Base-by-base conservation (phyloP, 1,139 yeast genomes). In the Hanseniaspora gamundiae region DNA sequence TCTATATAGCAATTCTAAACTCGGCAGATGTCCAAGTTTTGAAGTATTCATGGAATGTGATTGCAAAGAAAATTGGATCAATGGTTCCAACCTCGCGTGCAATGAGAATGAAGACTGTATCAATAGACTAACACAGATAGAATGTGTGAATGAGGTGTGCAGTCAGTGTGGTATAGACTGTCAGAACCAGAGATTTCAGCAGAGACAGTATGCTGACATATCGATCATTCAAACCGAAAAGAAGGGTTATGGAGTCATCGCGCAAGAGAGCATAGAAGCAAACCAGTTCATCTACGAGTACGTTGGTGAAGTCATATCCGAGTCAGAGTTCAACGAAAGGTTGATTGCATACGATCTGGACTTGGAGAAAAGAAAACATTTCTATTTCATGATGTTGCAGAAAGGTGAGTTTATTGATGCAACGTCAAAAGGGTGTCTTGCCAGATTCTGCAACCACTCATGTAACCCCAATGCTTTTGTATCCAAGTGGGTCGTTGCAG, bases 401-500 rank as follows among this genome's bases (percentile, higher is more conserved):
- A 83, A 80, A 56, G 88, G 87, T 49, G 91, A 91, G 56, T 91
- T 86, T 58, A 85, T 91, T 47, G 98, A 91, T 63, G 98, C 98
- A 41, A 88, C 97, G 1, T 69, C 73, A 42, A 82, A 76, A 62
- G 98, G 97, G 2, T 77, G 88, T 20, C 64, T 88, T 47, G 95
- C 94, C 0, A 69, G 98, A 48, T 91, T 88, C 65, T 84, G 93
- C 55, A 91, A 91, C 60, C 98, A 91, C 62, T 85, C 95, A 17
- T 91, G 98, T 62, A 78, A 74, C 52, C 97, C 98, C 5, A 91
- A 91, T 62, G 91, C 95, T 17, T 86, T 76, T 56, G 95, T 91
- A 38, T 96, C 88, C 61, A 91, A 91, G 65, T 91, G 98, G 98
- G 93, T 87, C 17, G 97, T 91, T 14, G 91, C 88, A 19, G 85